phyloP scores from a whole-genome alignment of 2,329 filamentous ascomycete species.

The Drechslerella coelobrocha region DNA sequence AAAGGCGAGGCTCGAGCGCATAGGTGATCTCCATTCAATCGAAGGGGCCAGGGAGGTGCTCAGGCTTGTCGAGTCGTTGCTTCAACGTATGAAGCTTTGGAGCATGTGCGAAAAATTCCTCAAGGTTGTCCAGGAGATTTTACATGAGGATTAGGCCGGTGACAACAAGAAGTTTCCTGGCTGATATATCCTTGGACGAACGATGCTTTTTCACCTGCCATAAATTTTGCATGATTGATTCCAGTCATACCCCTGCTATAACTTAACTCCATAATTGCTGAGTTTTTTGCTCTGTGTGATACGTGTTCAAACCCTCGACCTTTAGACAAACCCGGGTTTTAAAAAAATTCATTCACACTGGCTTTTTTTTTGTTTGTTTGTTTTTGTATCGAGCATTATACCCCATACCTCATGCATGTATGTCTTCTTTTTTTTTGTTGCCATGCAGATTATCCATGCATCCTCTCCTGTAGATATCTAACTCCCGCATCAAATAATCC shows the following conservation, averaged over 20 bases:
- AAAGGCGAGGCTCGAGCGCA: conserved; percentile 53
- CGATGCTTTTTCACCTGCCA: background rate
- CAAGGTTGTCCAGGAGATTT: conserved; percentile 53
- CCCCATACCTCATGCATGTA: conserved; percentile 35
- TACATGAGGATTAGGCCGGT: conserved; percentile 45
- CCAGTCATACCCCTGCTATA: background rate
- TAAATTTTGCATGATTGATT: background rate
- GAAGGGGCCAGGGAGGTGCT: conserved; percentile 53
- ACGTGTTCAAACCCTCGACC: background rate
- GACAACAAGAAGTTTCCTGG: background rate
- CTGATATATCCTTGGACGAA: background rate
- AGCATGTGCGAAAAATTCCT: conserved; percentile 55
- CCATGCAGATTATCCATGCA: conserved; percentile 6
- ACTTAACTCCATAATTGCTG: background rate
- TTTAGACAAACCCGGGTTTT: background rate
- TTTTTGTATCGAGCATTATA: conserved; percentile 34
- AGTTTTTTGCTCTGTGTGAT: background rate
- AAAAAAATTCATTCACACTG: conserved; percentile 15
- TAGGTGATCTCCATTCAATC: conserved; percentile 52
- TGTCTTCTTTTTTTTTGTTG: conserved; percentile 38
- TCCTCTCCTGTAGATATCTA: conserved; percentile 48
- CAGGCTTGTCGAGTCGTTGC: conserved; percentile 53
- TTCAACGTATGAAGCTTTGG: conserved; percentile 54
- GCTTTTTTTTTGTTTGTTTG: conserved; percentile 26
- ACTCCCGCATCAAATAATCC: conserved; percentile 9